Conservation (phyloP, 2,329 filamentous ascomycete species). For the Hypoxylon sp. region DNA sequence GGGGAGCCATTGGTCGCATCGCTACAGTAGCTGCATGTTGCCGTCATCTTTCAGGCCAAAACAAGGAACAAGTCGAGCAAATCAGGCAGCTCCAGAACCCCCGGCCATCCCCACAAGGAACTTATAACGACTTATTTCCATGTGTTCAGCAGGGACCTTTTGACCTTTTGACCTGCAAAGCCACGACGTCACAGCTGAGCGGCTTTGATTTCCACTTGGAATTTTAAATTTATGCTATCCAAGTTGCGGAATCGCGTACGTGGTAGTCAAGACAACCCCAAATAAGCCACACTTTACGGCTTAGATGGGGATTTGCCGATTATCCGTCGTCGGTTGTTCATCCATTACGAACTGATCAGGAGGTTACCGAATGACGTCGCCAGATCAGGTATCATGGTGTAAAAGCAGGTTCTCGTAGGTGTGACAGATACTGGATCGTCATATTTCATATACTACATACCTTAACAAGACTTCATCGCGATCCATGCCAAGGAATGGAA, state of each 20-base stretch:
- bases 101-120: conserved; percentile 22
- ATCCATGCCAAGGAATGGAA: conserved; percentile 31
- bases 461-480: conserved; percentile 13
- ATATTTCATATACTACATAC: conserved; percentile 16
- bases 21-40: conserved; percentile 20
- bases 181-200: conserved; percentile 42
- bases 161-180: conserved; percentile 25
- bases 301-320: conserved; percentile 28
- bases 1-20: conserved; percentile 18
- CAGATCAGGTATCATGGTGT: conserved; percentile 15
- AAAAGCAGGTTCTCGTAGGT: conserved; percentile 19
- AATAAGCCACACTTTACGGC: conserved; percentile 17
- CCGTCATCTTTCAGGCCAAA: conserved; percentile 33
- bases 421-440: conserved; percentile 24
- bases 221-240: too few species aligned
- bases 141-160: not conserved
- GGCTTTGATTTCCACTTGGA: conserved; percentile 40
- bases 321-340: conserved; percentile 18
- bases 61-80: conserved; percentile 24
- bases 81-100: conserved; percentile 21
- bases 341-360: conserved; percentile 11
- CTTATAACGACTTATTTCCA: conserved; percentile 6
- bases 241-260: conserved; percentile 48
- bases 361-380: conserved; percentile 36
- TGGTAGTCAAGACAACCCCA: conserved; percentile 36